Conservation (phyloP, 2,329 filamentous ascomycete species). For the Pseudogymnoascus sp. region DNA sequence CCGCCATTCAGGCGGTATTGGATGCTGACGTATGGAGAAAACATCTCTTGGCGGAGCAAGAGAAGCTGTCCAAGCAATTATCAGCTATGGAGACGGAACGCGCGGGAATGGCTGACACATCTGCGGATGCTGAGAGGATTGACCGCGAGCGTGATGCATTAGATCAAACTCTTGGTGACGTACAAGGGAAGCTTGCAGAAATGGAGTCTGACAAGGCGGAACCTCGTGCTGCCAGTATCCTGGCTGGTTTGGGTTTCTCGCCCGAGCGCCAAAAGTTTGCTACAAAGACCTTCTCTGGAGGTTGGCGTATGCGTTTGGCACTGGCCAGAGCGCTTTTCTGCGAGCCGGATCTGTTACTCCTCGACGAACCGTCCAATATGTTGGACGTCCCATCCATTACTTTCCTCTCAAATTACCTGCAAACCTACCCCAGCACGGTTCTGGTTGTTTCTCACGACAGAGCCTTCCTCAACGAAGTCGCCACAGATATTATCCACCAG, state of each 20-base stretch:
- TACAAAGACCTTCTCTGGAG: constrained; percentile 97
- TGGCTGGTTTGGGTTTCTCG: constrained; percentile 95
- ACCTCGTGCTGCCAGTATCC: constrained; percentile 86
- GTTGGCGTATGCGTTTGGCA: constrained; percentile 98
- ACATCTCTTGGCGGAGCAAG: constrained; percentile 82
- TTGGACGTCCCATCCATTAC: constrained; percentile 99
- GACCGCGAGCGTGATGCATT: constrained; percentile 84
- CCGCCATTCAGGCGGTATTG: constrained; percentile 86
- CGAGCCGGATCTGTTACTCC: constrained; percentile 88
- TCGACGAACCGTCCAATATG: constrained; percentile 99
- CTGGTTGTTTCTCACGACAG: constrained; percentile 97
- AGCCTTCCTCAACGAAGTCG: constrained; percentile 96
- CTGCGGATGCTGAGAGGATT: constrained; percentile 74
- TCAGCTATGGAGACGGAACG: constrained; percentile 70
- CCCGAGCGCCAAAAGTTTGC: constrained; percentile 83
- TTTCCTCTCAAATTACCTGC: constrained; percentile 92
- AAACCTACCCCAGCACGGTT: constrained; percentile 87
- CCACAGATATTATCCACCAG: constrained; percentile 98
- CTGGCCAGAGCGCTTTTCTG: constrained; percentile 94
- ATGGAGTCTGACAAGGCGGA: constrained; percentile 99
- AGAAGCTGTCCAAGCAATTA: constrained; percentile 71
- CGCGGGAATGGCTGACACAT: constrained; percentile 78
- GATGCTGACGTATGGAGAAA: constrained; percentile 99
- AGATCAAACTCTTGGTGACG: constrained; percentile 82
- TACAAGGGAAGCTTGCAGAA: constrained; percentile 85